Evolutionary conservation across 768 basidiomycete species (phyloP).

Genomic region (Suillus hirtellus): DNA sequence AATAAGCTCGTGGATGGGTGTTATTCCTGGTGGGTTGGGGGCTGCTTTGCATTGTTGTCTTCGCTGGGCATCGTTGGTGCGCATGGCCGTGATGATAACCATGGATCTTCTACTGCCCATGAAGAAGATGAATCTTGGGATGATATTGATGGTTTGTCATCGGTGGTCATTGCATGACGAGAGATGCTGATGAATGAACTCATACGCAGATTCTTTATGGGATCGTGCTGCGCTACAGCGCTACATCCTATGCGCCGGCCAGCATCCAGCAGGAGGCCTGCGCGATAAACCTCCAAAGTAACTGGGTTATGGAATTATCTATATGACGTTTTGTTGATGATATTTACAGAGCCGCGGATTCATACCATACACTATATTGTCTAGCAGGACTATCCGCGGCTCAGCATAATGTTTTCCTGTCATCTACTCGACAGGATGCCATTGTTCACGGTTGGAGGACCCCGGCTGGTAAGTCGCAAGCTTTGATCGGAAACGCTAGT

Average conservation of each 20-base stretch:
- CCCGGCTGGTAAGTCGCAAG: conserved; percentile 18
- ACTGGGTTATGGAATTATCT: conserved; percentile 17
- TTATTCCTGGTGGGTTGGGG: conserved; percentile 99
- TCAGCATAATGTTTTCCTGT: conserved; percentile 72
- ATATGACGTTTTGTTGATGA: conserved; percentile 6
- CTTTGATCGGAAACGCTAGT: background rate
- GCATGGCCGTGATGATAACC: conserved; percentile 30
- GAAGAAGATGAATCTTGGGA: conserved; percentile 55
- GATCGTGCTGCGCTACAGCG: conserved; percentile 78
- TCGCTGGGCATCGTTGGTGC: conserved; percentile 46
- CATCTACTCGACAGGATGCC: conserved; percentile 35
- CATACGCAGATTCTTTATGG: conserved; percentile 44
- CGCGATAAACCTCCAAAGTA: conserved; percentile 96
- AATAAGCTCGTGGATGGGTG: conserved; percentile 99
- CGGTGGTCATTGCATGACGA: background rate
- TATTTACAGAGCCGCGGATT: conserved; percentile 69
- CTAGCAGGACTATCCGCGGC: conserved; percentile 87
- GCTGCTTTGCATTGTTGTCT: conserved; percentile 78
- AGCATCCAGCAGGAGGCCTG: conserved; percentile 82
- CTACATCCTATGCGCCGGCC: conserved; percentile 84
- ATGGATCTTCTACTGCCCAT: conserved; percentile 1
- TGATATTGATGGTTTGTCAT: conserved; percentile 61
- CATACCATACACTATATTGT: conserved; percentile 94
- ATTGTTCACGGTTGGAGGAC: conserved; percentile 42
- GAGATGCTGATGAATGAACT: conserved; percentile 27